Evolutionary conservation across 805 yeast species (phyloP), one percentile per base, ranked within the genome.

Genomic region (Saturnispora silvae): DNA sequence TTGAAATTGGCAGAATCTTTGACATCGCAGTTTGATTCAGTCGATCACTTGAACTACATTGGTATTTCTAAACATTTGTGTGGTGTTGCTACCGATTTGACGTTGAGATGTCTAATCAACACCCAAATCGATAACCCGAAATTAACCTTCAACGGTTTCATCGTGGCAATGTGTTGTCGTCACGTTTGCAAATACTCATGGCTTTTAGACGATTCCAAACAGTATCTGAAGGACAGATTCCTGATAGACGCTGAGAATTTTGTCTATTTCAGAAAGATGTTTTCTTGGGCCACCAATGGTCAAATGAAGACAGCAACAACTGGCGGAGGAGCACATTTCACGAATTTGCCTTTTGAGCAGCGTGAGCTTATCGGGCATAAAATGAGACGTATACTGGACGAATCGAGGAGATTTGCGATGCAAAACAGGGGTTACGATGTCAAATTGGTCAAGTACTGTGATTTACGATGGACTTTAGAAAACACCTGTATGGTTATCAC

Each of bases 141-240:
- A 22, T 16, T 37, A 2, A 37, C 47, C 9, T 56, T 57, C 34
- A 54, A 57, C 3, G 94, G 92, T 0, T 57, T 81, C 44, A 59
- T 82, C 20, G 83, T 86, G 23, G 96, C 96, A 19, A 79, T 87
- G 84, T 86, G 96, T 53, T 86, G 96, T 56, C 68, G 96, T 38
- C 96, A 86, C 51, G 77, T 78, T 16, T 87, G 96, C 49, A 59
- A 68, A 28, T 77, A 73, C 42, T 59, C 65, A n/a, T 64, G 69
- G 39, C 61, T 81, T 13, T 54, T 81, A 13, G 65, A 68, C 0
- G 62, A 59, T 20, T 71, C 79, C 2, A 54, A 61, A 34, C 45
- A 47, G 18, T 72, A 55, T 47, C 52, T 78, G 19, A 31, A 34
- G 2, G 41, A 46, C 0, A 43, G 55, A 4, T 60, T 60, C 37